These are phyloP conservation scores for Lipomyces yamadae DNA, from an alignment of 805 yeast genomes.

Conservation along the genomic window DNA sequence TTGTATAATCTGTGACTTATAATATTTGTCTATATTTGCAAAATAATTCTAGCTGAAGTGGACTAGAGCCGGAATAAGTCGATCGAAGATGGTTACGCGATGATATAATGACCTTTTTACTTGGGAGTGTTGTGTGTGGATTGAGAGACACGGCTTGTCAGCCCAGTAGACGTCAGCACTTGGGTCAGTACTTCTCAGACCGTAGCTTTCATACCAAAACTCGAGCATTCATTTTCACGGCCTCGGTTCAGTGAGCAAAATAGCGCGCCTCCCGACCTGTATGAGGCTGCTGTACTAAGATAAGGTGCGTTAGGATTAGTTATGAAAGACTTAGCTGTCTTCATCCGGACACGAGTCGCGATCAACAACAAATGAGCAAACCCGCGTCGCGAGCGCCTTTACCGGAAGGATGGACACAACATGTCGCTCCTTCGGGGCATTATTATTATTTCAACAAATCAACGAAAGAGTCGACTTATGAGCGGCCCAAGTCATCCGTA, in stretches of 20 bases:
- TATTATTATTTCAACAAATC: constrained; percentile 49
- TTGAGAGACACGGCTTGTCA: neutral
- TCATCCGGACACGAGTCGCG: neutral
- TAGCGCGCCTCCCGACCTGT: neutral
- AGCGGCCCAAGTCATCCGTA: constrained; percentile 42
- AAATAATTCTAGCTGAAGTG: neutral
- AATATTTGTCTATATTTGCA: neutral
- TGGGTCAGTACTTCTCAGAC: neutral
- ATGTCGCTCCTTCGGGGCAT: constrained; percentile 49
- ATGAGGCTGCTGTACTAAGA: neutral
- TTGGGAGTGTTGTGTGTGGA: no score
- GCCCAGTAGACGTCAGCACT: neutral
- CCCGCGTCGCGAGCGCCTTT: constrained; percentile 19
- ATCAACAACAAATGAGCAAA: neutral
- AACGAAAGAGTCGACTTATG: constrained; percentile 50
- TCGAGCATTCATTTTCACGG: neutral
- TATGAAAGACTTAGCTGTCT: neutral
- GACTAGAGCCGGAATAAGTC: neutral
- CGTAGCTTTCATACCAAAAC: neutral
- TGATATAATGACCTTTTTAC: neutral
- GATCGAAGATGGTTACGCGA: neutral
- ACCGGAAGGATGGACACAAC: constrained; percentile 49
- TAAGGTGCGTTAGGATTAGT: neutral
- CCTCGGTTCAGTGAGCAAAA: neutral
- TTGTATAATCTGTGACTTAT: constrained; percentile 34